phyloP scores from a whole-genome alignment of 1,139 yeast genomes.

The Saccharomyces hybrid region DNA sequence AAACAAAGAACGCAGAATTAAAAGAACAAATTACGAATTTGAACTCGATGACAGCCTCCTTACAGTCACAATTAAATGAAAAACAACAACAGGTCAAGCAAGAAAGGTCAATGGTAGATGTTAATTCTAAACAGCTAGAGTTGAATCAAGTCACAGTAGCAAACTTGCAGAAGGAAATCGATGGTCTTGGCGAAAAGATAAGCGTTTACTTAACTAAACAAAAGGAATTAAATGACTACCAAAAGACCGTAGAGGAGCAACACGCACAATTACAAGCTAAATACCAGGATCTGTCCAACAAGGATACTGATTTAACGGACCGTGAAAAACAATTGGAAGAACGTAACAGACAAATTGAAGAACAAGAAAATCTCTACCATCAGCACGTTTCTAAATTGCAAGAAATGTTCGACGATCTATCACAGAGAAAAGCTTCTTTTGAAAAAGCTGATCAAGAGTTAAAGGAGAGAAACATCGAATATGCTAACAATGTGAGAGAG shows the following conservation, averaged over 20 bases:
- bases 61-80: slow-evolving; percentile 48
- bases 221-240: slow-evolving; percentile 36
- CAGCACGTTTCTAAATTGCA: slow-evolving; percentile 34
- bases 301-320: slow-evolving; percentile 20
- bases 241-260: slow-evolving; percentile 32
- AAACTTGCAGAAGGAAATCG: slow-evolving; percentile 43
- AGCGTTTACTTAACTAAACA: slow-evolving; percentile 25
- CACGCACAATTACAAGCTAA: slow-evolving; percentile 36
- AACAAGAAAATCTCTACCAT: slow-evolving; percentile 33
- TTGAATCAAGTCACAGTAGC: slow-evolving; percentile 44
- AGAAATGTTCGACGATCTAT: slow-evolving; percentile 30
- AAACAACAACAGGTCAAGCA: slow-evolving; percentile 49
- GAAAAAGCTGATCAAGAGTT: slow-evolving; percentile 35
- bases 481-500: slow-evolving; percentile 35
- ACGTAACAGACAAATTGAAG: slow-evolving; percentile 28
- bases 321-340: slow-evolving; percentile 33
- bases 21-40: slow-evolving; percentile 61
- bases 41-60: slow-evolving; percentile 58
- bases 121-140: slow-evolving; percentile 62
- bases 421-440: slow-evolving; percentile 32
- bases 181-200: slow-evolving; percentile 33
- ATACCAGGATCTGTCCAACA: slow-evolving; percentile 25
- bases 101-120: slow-evolving; percentile 55
- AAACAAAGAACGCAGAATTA: slow-evolving; percentile 54
- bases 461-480: slow-evolving; percentile 34